Conservation (phyloP, 2,329 filamentous ascomycete species). For the Clarireedia monteithiana region DNA sequence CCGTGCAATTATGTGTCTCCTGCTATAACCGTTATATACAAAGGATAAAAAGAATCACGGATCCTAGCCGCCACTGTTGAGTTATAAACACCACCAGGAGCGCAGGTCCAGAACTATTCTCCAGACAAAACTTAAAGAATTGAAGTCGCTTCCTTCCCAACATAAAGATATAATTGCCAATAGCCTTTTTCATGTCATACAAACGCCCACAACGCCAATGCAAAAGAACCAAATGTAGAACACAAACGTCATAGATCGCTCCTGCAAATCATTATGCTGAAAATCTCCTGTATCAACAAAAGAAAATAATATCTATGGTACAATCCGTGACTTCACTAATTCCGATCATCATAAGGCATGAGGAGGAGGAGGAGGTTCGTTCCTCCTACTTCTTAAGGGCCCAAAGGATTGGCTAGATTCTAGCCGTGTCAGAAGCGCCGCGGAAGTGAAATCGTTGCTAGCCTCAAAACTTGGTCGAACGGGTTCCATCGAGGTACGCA, state of each 20-base stretch:
- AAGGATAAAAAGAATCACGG: neutral
- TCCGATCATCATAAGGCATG: constrained; percentile 11
- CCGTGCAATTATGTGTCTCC: constrained; percentile 17
- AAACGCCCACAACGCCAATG: constrained; percentile 25
- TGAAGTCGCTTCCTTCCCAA: neutral
- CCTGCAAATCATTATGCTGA: constrained; percentile 42
- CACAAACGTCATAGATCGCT: constrained; percentile 37
- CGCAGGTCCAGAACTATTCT: neutral
- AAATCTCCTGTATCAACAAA: constrained; percentile 31
- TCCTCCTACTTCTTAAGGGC: constrained; percentile 21
- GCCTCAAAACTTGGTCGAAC: constrained; percentile 77
- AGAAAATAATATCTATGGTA: constrained; percentile 30
- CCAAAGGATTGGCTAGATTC: constrained; percentile 56
- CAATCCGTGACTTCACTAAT: constrained; percentile 16
- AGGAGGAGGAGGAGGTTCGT: neutral
- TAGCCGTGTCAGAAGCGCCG: constrained; percentile 73
- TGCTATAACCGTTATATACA: neutral
- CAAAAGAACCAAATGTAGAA: constrained; percentile 21
- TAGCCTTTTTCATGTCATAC: constrained; percentile 9
- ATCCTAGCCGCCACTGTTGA: neutral
- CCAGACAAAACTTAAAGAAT: neutral
- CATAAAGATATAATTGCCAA: neutral
- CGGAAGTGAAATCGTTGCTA: constrained; percentile 85
- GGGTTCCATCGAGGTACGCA: constrained; percentile 80
- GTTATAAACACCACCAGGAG: constrained; percentile 4